phyloP scores from a whole-genome alignment of 1,284 basidiomycete species.

The Pseudozyma sp. region DNA sequence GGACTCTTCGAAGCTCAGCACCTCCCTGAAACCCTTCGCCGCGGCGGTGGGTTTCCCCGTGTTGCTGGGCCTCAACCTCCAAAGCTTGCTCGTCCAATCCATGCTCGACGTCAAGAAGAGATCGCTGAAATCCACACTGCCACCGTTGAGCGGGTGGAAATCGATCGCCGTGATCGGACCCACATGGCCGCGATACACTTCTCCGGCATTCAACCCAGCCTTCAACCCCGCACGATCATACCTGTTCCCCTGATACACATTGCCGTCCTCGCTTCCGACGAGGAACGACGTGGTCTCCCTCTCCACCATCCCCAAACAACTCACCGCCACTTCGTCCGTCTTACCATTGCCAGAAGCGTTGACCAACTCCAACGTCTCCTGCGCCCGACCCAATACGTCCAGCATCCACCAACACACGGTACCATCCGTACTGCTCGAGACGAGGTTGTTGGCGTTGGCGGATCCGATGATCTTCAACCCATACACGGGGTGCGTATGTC shows the following conservation, averaged over 20 bases:
- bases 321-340: conserved; percentile 90
- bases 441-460: conserved; percentile 96
- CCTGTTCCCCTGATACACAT: conserved; percentile 92
- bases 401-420: conserved; percentile 96
- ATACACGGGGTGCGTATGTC: conserved; percentile 98
- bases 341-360: conserved; percentile 47
- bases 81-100: conserved; percentile 64
- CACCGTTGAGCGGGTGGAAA: conserved; percentile 79
- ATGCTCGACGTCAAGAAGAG: conserved; percentile 78
- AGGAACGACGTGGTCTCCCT: conserved; percentile 95
- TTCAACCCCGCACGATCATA: conserved; percentile 96
- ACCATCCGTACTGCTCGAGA: conserved; percentile 95
- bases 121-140: conserved; percentile 87
- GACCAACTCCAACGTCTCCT: conserved; percentile 60
- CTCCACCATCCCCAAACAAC: conserved; percentile 89
- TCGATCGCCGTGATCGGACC: conserved; percentile 92
- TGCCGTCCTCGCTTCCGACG: conserved; percentile 97
- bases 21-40: neutral
- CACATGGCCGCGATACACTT: conserved; percentile 90
- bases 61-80: conserved; percentile 38
- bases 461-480: conserved; percentile 97
- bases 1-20: conserved; percentile 81
- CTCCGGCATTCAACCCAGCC: conserved; percentile 86
- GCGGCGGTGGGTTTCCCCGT: neutral
- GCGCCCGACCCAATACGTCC: conserved; percentile 95